Percentiles rank a stretch among this genome's conserved stretches.
These are phyloP conservation scores for Naumovozyma baii DNA, from an alignment of 805 yeast genomes.

Conservation along the genomic window DNA sequence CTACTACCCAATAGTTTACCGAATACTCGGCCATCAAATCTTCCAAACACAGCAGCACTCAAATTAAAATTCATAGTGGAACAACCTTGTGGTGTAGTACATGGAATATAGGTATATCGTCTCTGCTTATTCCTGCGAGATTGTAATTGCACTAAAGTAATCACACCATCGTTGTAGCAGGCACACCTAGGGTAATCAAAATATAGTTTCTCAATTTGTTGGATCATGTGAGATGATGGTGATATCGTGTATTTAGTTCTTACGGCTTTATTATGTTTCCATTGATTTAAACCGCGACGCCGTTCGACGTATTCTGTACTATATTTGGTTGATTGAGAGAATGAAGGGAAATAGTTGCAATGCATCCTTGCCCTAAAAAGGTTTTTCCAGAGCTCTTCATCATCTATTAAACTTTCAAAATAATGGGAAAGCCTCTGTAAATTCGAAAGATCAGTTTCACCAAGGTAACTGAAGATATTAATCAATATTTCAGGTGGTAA, in stretches of 20 bases:
- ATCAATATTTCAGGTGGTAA: slow-evolving; percentile 33
- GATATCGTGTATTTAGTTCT: slow-evolving; percentile 27
- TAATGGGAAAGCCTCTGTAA: slow-evolving; percentile 27
- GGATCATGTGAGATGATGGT: slow-evolving; percentile 15
- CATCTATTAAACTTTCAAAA: slow-evolving; percentile 27
- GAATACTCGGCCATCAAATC: slow-evolving; percentile 30
- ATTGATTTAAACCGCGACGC: slow-evolving; percentile 20
- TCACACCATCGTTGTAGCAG: slow-evolving; percentile 29
- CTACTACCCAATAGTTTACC: slow-evolving; percentile 29
- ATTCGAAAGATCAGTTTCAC: slow-evolving; percentile 29
- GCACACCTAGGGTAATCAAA: slow-evolving; percentile 30
- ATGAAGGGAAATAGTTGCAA: slow-evolving; percentile 30
- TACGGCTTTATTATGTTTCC: slow-evolving; percentile 30
- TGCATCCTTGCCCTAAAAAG: slow-evolving; percentile 26
- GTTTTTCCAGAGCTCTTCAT: slow-evolving; percentile 37
- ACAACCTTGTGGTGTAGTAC: slow-evolving; percentile 32
- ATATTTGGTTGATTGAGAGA: slow-evolving; percentile 28
- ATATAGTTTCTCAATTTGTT: slow-evolving; percentile 19
- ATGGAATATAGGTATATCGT: slow-evolving; percentile 28
- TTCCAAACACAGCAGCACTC: slow-evolving; percentile 29
- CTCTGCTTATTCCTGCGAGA: slow-evolving; percentile 18
- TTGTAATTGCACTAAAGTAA: slow-evolving; percentile 26
- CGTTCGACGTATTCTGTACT: slow-evolving; percentile 30
- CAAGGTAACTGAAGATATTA: slow-evolving; percentile 30
- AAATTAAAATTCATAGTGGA: slow-evolving; percentile 29